Base-by-base conservation (phyloP, 164 flowering plant species). In the Sextonia rubra region DNA sequence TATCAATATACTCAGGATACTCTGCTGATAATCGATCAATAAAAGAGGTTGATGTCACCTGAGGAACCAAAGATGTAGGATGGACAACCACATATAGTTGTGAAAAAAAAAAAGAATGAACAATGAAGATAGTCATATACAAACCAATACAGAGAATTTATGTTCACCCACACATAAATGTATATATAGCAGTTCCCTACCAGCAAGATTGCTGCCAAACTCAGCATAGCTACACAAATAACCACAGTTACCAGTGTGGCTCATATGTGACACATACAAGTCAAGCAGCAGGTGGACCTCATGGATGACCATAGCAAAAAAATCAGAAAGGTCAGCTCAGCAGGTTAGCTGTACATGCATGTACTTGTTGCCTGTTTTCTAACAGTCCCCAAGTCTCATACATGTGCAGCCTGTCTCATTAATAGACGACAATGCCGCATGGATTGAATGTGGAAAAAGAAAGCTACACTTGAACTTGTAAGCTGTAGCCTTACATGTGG, bases 41-140 rank as follows among this genome's bases (percentile, higher is more conserved):
- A 72, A 95, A 91, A 68, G 80, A 60, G 24, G 83, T 74, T 15
- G 93, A 83, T 2, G 86, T 89, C 64, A 81, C 89, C 99, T 94
- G 90, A 66, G 60, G 75, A 62, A 73, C 22, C 49, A 64, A 52
- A 47, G 20, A 72, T 25, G 47, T 12, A 26, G 30, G 69, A 18
- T 26, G 14, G 66, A 32, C 6, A 1, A 48, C 20, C 17, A 15
- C 25, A 61, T 47, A 48, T 8, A 68, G 20, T 27, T 64, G 27
- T 64, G n/a, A 9, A 11, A 29, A 29, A 64, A 25, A 17, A 32
- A 32, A 32, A 32, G 44, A 32, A 32, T 29, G 67, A 29, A 64
- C 22, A 64, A 18, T 17, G 29, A 26, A 29, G 30, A 64, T 7
- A 29, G 20, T 61, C 26, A 22, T 22, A 17, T 15, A 12, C n/a